Percentiles rank a stretch among this genome's conserved stretches.
These are phyloP conservation scores for Fusarium ambrosium DNA, from an alignment of 2,329 filamentous ascomycete species.

Conservation along the genomic window DNA sequence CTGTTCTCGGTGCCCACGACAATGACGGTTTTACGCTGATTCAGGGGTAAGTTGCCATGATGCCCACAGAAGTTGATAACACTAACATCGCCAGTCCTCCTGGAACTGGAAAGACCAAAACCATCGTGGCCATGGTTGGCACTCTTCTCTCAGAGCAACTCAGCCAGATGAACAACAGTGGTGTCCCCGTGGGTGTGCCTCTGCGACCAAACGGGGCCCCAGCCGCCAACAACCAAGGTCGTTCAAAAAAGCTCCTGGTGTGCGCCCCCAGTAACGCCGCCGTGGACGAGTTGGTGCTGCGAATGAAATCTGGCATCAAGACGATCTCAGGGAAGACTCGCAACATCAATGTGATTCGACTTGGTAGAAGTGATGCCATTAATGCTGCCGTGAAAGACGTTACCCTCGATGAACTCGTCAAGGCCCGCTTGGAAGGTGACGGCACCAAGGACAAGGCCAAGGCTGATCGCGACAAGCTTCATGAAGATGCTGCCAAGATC, in stretches of 20 bases:
- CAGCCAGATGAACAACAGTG: constrained; percentile 51
- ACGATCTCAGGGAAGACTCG: constrained; percentile 79
- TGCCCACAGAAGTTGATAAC: constrained; percentile 7
- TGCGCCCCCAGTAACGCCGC: constrained; percentile 99
- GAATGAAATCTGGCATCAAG: constrained; percentile 89
- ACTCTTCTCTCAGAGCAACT: constrained; percentile 69
- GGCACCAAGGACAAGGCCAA: constrained; percentile 69
- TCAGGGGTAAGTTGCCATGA: constrained; percentile 74
- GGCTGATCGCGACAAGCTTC: constrained; percentile 69
- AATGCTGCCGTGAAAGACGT: constrained; percentile 91
- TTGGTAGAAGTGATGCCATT: constrained; percentile 93
- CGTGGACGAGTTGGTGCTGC: constrained; percentile 94
- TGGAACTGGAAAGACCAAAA: constrained; percentile 98
- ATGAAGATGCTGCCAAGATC: constrained; percentile 76
- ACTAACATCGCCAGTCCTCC: constrained; percentile 74
- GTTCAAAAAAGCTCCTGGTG: constrained; percentile 87
- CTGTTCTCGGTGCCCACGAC: constrained; percentile 90
- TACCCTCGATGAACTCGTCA: constrained; percentile 92
- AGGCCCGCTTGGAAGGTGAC: constrained; percentile 75
- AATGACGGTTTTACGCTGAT: constrained; percentile 98
- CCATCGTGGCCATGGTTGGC: constrained; percentile 95
- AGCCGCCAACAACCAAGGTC: constrained; percentile 45
- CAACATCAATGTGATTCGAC: constrained; percentile 87
- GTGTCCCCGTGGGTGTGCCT: constrained; percentile 50
- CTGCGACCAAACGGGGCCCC: constrained; percentile 45